Evolutionary conservation across 371 early-diverging fungal genomes (phyloP).

Genomic region (Rhizomucor miehei): DNA sequence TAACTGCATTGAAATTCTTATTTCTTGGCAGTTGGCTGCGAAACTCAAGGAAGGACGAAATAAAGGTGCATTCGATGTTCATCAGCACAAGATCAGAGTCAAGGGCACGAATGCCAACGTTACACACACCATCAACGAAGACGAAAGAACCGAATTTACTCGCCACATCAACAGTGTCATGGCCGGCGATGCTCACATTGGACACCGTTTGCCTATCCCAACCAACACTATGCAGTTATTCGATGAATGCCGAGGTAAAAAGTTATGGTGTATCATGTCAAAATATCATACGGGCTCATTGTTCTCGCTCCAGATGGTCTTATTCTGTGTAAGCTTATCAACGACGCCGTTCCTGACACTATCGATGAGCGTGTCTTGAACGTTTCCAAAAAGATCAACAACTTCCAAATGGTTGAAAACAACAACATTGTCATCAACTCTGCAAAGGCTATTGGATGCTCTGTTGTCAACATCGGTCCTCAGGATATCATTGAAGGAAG

Average conservation of each 20-base stretch:
- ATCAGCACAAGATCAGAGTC: constrained; percentile 82
- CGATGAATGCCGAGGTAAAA: constrained; percentile 84
- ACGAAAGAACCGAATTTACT: constrained; percentile 93
- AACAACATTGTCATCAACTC: constrained; percentile 96
- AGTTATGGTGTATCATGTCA: too few relatives aligned
- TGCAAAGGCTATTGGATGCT: constrained; percentile 96
- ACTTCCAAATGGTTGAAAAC: constrained; percentile 97
- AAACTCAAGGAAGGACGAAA: constrained; percentile 63
- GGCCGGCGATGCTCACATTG: constrained; percentile 78
- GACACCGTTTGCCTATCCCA: constrained; percentile 85
- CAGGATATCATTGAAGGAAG: constrained; percentile 92
- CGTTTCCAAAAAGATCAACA: constrained; percentile 72
- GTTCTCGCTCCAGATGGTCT: constrained; percentile 71
- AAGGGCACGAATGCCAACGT: constrained; percentile 82
- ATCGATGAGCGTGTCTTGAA: constrained; percentile 98
- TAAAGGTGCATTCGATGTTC: constrained; percentile 56
- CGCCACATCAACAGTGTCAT: constrained; percentile 90
- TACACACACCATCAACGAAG: constrained; percentile 96
- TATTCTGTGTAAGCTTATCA: constrained; percentile 94
- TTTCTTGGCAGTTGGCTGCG: constrained; percentile 49
- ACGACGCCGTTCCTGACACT: constrained; percentile 93
- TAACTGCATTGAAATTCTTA: neutral
- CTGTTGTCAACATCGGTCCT: constrained; percentile 95
- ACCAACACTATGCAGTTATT: constrained; percentile 93
- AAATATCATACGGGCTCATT: too few relatives aligned